Evolutionary conservation across 2,329 filamentous ascomycete genomes (phyloP).

Genomic region (Epichloe gansuensis): DNA sequence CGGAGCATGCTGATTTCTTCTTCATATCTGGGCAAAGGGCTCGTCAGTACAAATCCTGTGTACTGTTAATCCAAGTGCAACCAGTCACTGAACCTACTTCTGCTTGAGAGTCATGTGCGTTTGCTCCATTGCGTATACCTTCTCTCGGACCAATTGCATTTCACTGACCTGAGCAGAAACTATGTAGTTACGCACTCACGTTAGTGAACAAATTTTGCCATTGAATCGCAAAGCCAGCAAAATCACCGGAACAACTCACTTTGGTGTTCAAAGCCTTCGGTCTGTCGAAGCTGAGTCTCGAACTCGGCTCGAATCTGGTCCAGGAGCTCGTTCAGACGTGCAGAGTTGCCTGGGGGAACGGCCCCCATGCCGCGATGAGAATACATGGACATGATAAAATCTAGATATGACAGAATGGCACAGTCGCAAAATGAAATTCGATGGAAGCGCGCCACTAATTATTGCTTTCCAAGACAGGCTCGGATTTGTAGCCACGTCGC

Average conservation of each 20-base stretch:
- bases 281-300: conserved; percentile 67
- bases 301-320: conserved; percentile 87
- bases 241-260: conserved; percentile 46
- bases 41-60: conserved; percentile 4
- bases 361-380: conserved; percentile 74
- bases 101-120: conserved; percentile 77
- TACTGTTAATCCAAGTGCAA: conserved; percentile 2
- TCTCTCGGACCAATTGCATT: conserved; percentile 86
- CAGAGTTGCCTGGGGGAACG: conserved; percentile 44
- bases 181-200: conserved; percentile 24
- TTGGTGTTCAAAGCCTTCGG: conserved; percentile 82
- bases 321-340: conserved; percentile 78
- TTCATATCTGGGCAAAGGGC: conserved; percentile 58
- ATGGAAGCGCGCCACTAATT: neutral
- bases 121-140: conserved; percentile 88
- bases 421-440: neutral
- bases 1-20: conserved; percentile 77
- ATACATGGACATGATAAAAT: conserved; percentile 60
- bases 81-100: conserved; percentile 50
- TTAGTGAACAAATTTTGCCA: neutral
- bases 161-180: conserved; percentile 86
- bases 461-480: neutral
- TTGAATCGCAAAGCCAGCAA: neutral
- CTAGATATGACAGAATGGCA: neutral
- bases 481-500: neutral